phyloP scores from a whole-genome alignment of 768 basidiomycete species.

The Guyanaporus albipodus region DNA sequence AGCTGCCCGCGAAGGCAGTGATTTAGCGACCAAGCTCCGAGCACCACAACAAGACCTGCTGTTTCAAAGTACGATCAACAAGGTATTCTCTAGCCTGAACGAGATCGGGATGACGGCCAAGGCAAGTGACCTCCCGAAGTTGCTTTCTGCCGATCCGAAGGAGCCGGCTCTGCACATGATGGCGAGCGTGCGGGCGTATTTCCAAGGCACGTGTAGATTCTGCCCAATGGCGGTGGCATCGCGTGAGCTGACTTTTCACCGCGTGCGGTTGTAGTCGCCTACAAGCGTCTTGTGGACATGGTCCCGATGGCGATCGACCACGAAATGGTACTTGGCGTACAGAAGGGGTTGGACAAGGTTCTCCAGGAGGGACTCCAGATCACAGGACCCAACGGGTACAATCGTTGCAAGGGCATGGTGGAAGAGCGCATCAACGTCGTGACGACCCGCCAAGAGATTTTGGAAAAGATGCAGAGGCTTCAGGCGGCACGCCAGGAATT shows the following conservation, averaged over 20 bases:
- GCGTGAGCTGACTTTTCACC: not conserved
- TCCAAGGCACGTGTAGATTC: slow-evolving; percentile 50
- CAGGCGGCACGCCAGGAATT: slow-evolving; percentile 42
- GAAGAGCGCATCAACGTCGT: slow-evolving; percentile 47
- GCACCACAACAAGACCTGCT: not conserved
- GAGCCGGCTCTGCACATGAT: slow-evolving; percentile 61
- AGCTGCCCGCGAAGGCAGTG: slow-evolving; percentile 15
- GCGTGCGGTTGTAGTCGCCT: slow-evolving; percentile 35
- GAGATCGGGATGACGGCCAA: slow-evolving; percentile 31
- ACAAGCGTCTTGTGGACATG: slow-evolving; percentile 44
- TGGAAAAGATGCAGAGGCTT: slow-evolving; percentile 50
- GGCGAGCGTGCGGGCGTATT: slow-evolving; percentile 70
- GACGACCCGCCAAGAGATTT: slow-evolving; percentile 43
- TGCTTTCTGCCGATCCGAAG: slow-evolving; percentile 49
- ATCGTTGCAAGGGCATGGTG: slow-evolving; percentile 48
- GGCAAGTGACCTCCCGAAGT: slow-evolving; percentile 42
- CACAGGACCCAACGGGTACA: slow-evolving; percentile 42
- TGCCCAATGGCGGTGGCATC: not conserved
- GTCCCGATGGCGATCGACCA: slow-evolving; percentile 41
- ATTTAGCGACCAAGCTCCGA: slow-evolving; percentile 10
- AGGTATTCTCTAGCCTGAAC: slow-evolving; percentile 19
- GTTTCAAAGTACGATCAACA: slow-evolving; percentile 29
- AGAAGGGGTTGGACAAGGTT: slow-evolving; percentile 41
- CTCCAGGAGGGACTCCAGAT: slow-evolving; percentile 50
- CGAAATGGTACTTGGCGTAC: slow-evolving; percentile 42